phyloP scores from a whole-genome alignment of 371 early-diverging fungal species.

The Mortierella polycephala region DNA sequence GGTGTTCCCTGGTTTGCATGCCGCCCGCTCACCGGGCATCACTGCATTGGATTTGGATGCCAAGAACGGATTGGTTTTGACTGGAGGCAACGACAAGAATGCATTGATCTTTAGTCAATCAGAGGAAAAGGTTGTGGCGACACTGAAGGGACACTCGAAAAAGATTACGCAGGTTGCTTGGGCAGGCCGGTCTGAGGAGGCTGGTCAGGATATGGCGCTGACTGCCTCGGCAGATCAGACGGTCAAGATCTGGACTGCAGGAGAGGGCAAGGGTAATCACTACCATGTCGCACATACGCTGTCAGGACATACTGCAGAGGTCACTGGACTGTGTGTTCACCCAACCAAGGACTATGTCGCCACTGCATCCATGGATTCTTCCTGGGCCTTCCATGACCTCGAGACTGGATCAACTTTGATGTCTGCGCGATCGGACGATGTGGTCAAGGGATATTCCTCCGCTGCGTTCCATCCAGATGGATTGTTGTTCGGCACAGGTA shows the following conservation, averaged over 20 bases:
- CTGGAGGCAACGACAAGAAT: conserved; percentile 86
- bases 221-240: conserved; percentile 86
- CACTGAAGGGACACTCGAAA: conserved; percentile 84
- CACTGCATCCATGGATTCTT: conserved; percentile 76
- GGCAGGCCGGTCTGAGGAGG: conserved; percentile 65
- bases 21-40: conserved; percentile 82
- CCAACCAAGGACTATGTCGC: conserved; percentile 84
- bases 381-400: conserved; percentile 86
- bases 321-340: conserved; percentile 79
- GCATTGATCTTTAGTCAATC: conserved; percentile 74
- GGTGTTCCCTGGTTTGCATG: conserved; percentile 75
- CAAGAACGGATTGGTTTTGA: conserved; percentile 73
- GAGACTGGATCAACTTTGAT: conserved; percentile 71
- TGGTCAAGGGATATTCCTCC: conserved; percentile 67
- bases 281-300: conserved; percentile 70
- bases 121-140: conserved; percentile 74
- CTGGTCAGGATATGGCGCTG: conserved; percentile 67
- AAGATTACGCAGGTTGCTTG: conserved; percentile 78
- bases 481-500: conserved; percentile 86
- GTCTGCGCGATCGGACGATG: conserved; percentile 53
- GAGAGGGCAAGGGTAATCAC: conserved; percentile 12
- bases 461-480: conserved; percentile 94
- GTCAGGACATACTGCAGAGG: conserved; percentile 76
- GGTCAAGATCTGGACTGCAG: conserved; percentile 76
- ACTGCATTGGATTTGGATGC: conserved; percentile 75